These are phyloP conservation scores for Cydonia oblonga DNA, from an alignment of 331 rosid genomes.

Conservation along the genomic window DNA sequence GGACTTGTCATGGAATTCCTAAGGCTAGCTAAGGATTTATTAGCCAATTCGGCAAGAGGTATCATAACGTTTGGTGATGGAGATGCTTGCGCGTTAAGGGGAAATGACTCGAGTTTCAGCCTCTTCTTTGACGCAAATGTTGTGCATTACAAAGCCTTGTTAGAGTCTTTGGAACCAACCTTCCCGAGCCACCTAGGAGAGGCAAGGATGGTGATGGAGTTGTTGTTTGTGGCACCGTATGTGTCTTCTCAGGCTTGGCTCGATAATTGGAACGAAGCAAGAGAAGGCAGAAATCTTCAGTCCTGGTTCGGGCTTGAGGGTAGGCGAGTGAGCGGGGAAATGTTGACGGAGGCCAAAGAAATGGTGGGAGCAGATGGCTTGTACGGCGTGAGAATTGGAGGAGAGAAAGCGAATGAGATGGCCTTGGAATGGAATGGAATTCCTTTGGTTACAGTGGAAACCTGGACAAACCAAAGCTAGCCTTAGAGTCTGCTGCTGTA, in stretches of 20 bases:
- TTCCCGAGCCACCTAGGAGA: conserved; percentile 30
- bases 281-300: neutral
- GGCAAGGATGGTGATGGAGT: conserved; percentile 40
- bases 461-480: conserved; percentile 31
- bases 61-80: conserved; percentile 46
- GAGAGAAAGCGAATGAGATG: conserved; percentile 29
- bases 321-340: conserved; percentile 25
- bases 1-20: conserved; percentile 29
- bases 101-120: conserved; percentile 22
- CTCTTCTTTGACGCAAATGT: conserved; percentile 39
- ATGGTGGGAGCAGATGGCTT: conserved; percentile 28
- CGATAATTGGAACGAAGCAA: conserved; percentile 35
- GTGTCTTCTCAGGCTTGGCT: conserved; percentile 34
- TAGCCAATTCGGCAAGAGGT: conserved; percentile 23
- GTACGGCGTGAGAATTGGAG: conserved; percentile 30
- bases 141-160: conserved; percentile 38
- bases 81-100: conserved; percentile 26
- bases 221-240: conserved; percentile 37
- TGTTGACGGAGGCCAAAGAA: conserved; percentile 33
- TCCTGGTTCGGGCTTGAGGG: conserved; percentile 18
- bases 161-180: conserved; percentile 33
- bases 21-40: conserved; percentile 31
- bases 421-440: conserved; percentile 36
- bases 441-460: conserved; percentile 38
- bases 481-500: neutral